Base-by-base conservation (phyloP, 176 grass and related monocot species). In the Tillandsia leiboldiana region DNA sequence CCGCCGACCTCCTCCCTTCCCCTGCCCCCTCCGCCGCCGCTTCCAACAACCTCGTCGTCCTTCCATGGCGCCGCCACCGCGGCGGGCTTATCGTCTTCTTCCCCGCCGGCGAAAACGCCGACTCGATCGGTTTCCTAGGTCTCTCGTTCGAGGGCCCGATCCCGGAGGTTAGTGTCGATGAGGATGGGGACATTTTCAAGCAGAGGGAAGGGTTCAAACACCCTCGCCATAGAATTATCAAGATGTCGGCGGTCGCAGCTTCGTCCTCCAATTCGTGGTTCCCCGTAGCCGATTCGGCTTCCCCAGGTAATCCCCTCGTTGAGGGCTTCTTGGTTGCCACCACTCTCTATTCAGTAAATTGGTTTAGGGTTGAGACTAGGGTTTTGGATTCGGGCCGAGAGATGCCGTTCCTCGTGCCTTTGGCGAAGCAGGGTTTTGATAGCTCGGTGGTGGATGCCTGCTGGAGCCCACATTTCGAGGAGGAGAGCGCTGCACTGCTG, bases 271-370 rank as follows among this genome's bases (percentile, higher is more conserved):
- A 23, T 0, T 47, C 67, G 50, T 48, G 50, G 2, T 79, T 82
- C 15, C 84, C 84, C 79, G 20, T 42, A 7, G 15, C 75, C 6
- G 53, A 42, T 8, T 26, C 8, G 8, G 49, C 49, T 2, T 18
- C 66, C 23, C 20, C 17, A 22, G 58, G 53, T 23, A 69, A 77
- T 26, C 59, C 17, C 61, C 24, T 50, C 64, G 56, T 80, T 10
- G 77, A 92, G 66, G 86, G 89, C 3, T 87, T 87, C 78, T 71
- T 92, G 69, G 78, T 92, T 54, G 83, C 93, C 7, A 79, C 82
- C 51, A 92, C 82, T 3, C 67, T 90, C 63, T 92, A 92, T 48
- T 83, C 89, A 1, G 65, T 90, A 51, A 97, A 81, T 72, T 92
- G 84, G 86, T 97, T 97, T 80, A 84, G 74, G 62, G 57, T 92